Conservation (phyloP, 1,284 basidiomycete genomes). For the Moesziomyces globuligerus region DNA sequence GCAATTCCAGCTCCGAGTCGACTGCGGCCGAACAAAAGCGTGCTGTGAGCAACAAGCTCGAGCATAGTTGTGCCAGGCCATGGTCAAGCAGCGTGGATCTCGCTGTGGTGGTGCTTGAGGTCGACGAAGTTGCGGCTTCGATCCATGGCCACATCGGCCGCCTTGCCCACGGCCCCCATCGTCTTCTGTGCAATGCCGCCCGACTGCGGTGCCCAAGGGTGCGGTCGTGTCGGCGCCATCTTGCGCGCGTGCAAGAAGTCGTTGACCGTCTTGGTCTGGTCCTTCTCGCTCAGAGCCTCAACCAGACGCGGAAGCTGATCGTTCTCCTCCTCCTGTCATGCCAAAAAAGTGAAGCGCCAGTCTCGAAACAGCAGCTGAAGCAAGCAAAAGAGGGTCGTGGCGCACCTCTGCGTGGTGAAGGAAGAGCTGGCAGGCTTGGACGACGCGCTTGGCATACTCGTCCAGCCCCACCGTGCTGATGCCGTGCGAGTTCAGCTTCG, state of each 20-base stretch:
- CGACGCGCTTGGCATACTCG: conserved; percentile 34
- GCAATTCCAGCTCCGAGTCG: background rate
- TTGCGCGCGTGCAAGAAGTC: conserved; percentile 52
- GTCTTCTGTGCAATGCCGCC: conserved; percentile 55
- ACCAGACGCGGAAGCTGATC: conserved; percentile 29
- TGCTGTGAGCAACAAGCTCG: background rate
- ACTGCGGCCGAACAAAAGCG: background rate
- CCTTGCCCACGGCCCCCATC: conserved; percentile 29
- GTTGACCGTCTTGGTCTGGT: conserved; percentile 38
- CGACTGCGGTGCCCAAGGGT: conserved; percentile 56
- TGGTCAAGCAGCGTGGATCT: conserved; percentile 4
- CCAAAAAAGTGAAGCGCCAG: background rate
- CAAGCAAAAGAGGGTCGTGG: background rate
- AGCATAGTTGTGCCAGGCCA: too few relatives aligned
- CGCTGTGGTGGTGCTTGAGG: conserved; percentile 32
- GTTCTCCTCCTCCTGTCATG: conserved; percentile 40
- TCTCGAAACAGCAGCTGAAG: background rate
- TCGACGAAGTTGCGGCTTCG: conserved; percentile 27
- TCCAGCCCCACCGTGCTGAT: conserved; percentile 21
- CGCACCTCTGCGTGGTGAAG: conserved; percentile 40
- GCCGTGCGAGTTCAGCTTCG: conserved; percentile 35
- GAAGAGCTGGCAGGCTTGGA: conserved; percentile 48
- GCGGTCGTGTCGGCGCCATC: conserved; percentile 52
- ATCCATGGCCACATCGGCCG: conserved; percentile 17
- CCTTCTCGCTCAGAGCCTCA: conserved; percentile 33